These are phyloP conservation scores for Ascochyta pisi DNA, from an alignment of 2,329 filamentous ascomycete genomes.

Conservation along the genomic window DNA sequence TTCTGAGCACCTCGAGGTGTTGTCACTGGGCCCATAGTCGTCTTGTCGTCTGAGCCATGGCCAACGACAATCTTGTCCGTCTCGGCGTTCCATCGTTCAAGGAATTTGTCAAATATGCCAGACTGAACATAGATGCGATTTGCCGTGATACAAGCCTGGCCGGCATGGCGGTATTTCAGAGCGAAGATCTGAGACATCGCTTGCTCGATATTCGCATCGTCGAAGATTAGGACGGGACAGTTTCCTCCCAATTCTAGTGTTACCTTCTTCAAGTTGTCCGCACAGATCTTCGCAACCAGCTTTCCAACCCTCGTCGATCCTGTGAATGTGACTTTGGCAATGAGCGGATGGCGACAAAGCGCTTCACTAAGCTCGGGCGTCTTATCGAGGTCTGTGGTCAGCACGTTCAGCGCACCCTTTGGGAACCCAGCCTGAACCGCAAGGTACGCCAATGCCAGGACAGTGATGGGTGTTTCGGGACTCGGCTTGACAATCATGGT, in stretches of 20 bases:
- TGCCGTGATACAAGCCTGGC: slow-evolving; percentile 70
- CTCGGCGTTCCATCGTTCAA: slow-evolving; percentile 60
- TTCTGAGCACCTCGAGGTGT: slow-evolving; percentile 64
- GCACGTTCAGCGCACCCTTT: slow-evolving; percentile 65
- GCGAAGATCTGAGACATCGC: slow-evolving; percentile 56
- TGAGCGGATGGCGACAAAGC: slow-evolving; percentile 63
- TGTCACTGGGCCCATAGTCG: slow-evolving; percentile 67
- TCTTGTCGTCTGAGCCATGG: slow-evolving; percentile 64
- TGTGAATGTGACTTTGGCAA: slow-evolving; percentile 70
- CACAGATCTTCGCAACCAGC: slow-evolving; percentile 65
- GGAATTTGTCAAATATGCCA: slow-evolving; percentile 67
- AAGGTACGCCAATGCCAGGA: slow-evolving; percentile 48
- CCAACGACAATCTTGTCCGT: slow-evolving; percentile 65
- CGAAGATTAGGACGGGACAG: slow-evolving; percentile 69
- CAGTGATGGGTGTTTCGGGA: slow-evolving; percentile 50
- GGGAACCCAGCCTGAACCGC: slow-evolving; percentile 57
- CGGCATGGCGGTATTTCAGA: slow-evolving; percentile 65
- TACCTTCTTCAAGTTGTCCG: slow-evolving; percentile 68
- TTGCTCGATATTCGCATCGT: slow-evolving; percentile 67
- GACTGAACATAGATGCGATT: slow-evolving; percentile 71
- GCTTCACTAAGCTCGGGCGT: slow-evolving; percentile 62
- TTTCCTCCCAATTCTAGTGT: slow-evolving; percentile 71
- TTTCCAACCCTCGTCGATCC: slow-evolving; percentile 66
- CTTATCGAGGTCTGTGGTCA: slow-evolving; percentile 65
- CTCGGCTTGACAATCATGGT: slow-evolving; percentile 68